Conservation (phyloP, 1,284 basidiomycete species). For the Ganoderma sinense region DNA sequence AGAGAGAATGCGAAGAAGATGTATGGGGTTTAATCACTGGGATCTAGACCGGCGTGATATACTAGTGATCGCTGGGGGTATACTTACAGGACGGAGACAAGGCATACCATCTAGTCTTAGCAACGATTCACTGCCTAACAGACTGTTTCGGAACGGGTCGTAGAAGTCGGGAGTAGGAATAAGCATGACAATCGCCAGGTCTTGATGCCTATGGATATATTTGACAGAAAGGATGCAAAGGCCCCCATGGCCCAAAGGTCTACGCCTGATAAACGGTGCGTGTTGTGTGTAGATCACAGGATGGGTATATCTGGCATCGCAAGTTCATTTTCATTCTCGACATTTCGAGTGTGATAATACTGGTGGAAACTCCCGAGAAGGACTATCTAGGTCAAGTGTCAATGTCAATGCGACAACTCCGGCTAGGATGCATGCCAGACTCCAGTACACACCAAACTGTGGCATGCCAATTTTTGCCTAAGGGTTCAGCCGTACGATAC, state of each 20-base stretch:
- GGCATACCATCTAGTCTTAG: not conserved
- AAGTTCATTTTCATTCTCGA: not conserved
- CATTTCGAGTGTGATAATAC: not conserved
- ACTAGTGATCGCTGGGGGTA: not conserved
- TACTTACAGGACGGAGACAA: not conserved
- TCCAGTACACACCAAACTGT: not conserved
- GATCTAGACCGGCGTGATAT: not conserved
- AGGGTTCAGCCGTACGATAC: not conserved
- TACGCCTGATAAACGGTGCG: not conserved
- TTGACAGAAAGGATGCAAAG: not conserved
- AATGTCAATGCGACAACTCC: not conserved
- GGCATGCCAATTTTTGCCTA: not conserved
- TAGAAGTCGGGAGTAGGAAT: not conserved
- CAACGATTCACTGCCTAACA: not conserved
- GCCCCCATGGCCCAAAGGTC: no score
- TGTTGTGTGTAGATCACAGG: not conserved
- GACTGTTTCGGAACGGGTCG: not conserved
- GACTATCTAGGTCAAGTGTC: not conserved
- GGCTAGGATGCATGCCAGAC: not conserved
- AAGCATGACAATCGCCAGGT: not conserved
- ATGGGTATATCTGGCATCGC: not conserved
- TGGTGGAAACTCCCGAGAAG: not conserved
- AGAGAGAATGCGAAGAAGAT: constrained; percentile 69
- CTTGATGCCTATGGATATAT: not conserved
- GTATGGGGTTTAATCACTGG: constrained; percentile 60